Percentiles rank a stretch among this genome's conserved stretches.
Evolutionary conservation across 2,329 filamentous ascomycete species (phyloP).

Genomic region (Knufia petricola): DNA sequence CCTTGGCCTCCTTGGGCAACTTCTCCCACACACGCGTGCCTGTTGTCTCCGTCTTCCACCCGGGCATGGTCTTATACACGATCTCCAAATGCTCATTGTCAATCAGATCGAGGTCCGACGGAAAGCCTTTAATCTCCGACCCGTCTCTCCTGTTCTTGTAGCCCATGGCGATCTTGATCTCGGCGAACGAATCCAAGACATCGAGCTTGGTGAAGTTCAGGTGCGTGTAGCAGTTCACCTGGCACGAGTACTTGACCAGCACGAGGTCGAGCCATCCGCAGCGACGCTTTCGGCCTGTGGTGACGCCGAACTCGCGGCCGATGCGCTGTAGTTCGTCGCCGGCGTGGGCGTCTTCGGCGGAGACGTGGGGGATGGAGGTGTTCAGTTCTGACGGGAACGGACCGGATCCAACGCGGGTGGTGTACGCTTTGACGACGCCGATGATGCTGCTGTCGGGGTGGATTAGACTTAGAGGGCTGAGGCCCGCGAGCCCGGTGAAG

Average conservation of each 20-base stretch:
- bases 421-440: conserved; percentile 58
- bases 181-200: conserved; percentile 53
- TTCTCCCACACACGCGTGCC: conserved; percentile 48
- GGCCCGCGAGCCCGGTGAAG: conserved; percentile 49
- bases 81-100: conserved; percentile 38
- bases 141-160: conserved; percentile 43
- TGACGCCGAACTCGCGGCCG: conserved; percentile 47
- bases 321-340: conserved; percentile 43
- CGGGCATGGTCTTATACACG: conserved; percentile 49
- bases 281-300: conserved; percentile 51
- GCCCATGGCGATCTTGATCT: conserved; percentile 51
- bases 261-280: conserved; percentile 59
- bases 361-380: conserved; percentile 12
- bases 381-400: conserved; percentile 51
- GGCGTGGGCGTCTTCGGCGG: conserved; percentile 18
- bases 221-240: conserved; percentile 43
- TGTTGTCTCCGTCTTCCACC: conserved; percentile 53
- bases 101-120: conserved; percentile 45
- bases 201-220: conserved; percentile 58
- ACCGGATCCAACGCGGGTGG: conserved; percentile 49
- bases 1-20: conserved; percentile 47
- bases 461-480: conserved; percentile 48
- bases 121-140: conserved; percentile 45
- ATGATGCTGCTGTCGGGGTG: conserved; percentile 38
- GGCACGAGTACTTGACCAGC: conserved; percentile 52